Base-by-base conservation (phyloP, 768 basidiomycete species). In the Dacryopinax primogenitus region DNA sequence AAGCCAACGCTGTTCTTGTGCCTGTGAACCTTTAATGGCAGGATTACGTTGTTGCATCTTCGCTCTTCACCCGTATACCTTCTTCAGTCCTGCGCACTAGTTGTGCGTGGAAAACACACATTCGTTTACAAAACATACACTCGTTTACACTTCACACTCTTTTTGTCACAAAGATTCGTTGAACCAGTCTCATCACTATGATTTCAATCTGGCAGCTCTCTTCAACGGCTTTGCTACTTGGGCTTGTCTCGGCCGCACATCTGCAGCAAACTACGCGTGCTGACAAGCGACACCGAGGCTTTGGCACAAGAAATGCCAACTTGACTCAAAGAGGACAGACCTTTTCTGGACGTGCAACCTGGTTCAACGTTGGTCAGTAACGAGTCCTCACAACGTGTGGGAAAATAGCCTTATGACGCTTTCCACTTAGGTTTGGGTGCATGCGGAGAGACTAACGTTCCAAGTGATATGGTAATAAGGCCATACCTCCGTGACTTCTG, bases 311-410 rank as follows among this genome's bases (percentile, higher is more conserved):
- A 7, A 28, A 23, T 28, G 51, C 15, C 26, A 58, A 30, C 32
- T 23, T 58, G 13, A 30, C 26, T 30, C 26, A 58, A 32, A 11
- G 51, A 58, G 51, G 26, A 11, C 26, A 58, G 9, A 58, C 51
- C 6, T 58, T 58, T 30, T 28, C 13, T 26, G 51, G 51, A 11
- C 78, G 78, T 63, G 82, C 81, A 74, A 81, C 84, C 15, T 86
- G 76, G 68, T 86, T 85, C 70, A 78, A 79, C 44, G 81, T 79
- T 65, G 83, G 83, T 66, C 69, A 81, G 83, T 83, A 66, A 71
- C 36, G 30, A 62, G 62, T 35, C 62, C 33, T 30, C 63, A 33
- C 62, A 11, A 64, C 69, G 63, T 15, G 2, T 12, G 18, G 62
- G 16, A 30, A 21, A 18, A 18, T 16, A 11, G 7, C 26, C 41